These are phyloP conservation scores for Falciphora oryzae DNA, from an alignment of 2,329 filamentous ascomycete species.

Conservation along the genomic window DNA sequence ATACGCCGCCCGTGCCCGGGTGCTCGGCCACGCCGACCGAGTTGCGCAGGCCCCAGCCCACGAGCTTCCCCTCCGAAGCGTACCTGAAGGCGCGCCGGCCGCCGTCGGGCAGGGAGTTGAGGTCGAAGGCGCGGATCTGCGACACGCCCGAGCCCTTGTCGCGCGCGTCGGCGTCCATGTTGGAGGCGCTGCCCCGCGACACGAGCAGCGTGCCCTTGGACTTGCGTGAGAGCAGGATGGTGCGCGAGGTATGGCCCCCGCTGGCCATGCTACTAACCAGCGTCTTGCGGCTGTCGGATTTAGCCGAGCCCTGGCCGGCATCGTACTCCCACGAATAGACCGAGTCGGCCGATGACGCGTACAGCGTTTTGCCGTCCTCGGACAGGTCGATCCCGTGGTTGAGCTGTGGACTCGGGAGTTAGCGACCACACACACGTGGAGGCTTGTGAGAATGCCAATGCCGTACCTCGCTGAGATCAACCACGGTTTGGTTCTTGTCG, in stretches of 20 bases:
- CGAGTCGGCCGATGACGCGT: conserved; percentile 50
- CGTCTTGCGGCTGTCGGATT: conserved; percentile 32
- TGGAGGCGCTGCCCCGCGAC: conserved; percentile 57
- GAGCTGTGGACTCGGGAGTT: conserved; percentile 29
- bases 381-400: conserved; percentile 53
- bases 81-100: conserved; percentile 35
- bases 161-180: conserved; percentile 52
- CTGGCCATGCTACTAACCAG: conserved; percentile 59
- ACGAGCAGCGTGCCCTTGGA: conserved; percentile 46
- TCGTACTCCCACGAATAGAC: conserved; percentile 64
- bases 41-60: conserved; percentile 65
- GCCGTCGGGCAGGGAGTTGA: conserved; percentile 25
- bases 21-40: conserved; percentile 59
- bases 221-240: conserved; percentile 54
- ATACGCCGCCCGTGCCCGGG: conserved; percentile 14
- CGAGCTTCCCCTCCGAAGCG: conserved; percentile 36
- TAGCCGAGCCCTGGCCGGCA: conserved; percentile 39
- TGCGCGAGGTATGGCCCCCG: conserved; percentile 59
- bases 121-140: conserved; percentile 58
- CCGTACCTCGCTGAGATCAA: conserved; percentile 27
- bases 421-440: neutral
- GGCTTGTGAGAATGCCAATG: neutral
- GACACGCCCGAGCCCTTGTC: conserved; percentile 50
- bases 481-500: conserved; percentile 27
- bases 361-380: conserved; percentile 45